phyloP scores from a whole-genome alignment of 768 basidiomycete genomes.

The Suillus ampliporus region DNA sequence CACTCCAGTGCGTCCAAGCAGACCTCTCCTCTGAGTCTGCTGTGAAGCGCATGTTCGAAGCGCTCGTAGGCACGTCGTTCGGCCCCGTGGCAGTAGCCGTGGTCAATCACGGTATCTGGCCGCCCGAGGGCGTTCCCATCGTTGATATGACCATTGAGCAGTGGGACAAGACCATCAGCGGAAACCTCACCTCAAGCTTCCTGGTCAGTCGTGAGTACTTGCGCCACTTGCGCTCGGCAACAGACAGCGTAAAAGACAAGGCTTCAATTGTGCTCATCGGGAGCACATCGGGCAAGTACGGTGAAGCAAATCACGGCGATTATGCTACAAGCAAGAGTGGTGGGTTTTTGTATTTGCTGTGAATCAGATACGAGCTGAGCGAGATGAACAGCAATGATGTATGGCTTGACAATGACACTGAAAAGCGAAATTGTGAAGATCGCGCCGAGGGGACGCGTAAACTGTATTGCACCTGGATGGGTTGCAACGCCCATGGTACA shows the following conservation, averaged over 20 bases:
- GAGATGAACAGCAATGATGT: conserved; percentile 62
- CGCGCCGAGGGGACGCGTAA: conserved; percentile 71
- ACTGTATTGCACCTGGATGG: conserved; percentile 73
- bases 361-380: not conserved
- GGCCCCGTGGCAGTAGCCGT: conserved; percentile 62
- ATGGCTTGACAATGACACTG: conserved; percentile 66
- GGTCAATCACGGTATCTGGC: conserved; percentile 67
- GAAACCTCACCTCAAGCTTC: conserved; percentile 74
- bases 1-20: conserved; percentile 50
- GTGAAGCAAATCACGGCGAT: conserved; percentile 70
- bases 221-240: conserved; percentile 44
- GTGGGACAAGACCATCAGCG: conserved; percentile 65
- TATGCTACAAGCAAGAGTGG: conserved; percentile 74
- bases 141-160: conserved; percentile 63
- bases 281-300: conserved; percentile 74
- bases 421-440: conserved; percentile 85
- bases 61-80: conserved; percentile 41
- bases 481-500: conserved; percentile 68
- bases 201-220: conserved; percentile 68
- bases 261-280: conserved; percentile 71
- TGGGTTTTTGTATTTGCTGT: conserved; percentile 34
- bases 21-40: conserved; percentile 62
- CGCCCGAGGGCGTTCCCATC: conserved; percentile 51
- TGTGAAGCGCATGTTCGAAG: conserved; percentile 55
- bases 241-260: conserved; percentile 50